Conservation (phyloP, 495 filamentous ascomycete species). For the Pseudoneurospora amorphoporcata region DNA sequence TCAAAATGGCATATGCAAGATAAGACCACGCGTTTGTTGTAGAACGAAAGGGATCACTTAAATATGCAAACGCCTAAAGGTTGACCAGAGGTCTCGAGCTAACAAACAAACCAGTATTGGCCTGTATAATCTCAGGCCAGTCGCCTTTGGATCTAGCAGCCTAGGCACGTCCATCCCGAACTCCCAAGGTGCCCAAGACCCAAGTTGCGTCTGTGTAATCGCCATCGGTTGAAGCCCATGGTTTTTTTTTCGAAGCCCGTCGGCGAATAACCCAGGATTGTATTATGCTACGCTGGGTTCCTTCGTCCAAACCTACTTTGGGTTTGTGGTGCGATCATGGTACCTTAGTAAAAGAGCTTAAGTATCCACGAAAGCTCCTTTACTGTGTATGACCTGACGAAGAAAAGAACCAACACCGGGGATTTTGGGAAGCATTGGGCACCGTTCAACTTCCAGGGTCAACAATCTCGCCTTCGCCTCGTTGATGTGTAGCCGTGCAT, state of each 20-base stretch:
- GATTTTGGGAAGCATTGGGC: not conserved
- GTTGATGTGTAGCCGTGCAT: not conserved
- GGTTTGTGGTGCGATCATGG: not conserved
- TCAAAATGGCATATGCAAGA: too few species aligned
- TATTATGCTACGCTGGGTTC: not conserved
- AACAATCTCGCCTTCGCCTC: not conserved
- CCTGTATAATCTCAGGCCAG: too few species aligned
- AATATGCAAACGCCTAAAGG: too few species aligned
- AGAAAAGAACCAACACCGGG: not conserved
- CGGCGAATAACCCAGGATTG: not conserved
- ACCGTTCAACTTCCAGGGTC: not conserved
- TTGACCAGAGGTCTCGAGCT: too few species aligned
- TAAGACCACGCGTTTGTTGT: too few species aligned
- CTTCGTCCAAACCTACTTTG: not conserved
- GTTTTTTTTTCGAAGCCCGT: not conserved
- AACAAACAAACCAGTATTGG: too few species aligned
- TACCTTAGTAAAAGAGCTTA: not conserved
- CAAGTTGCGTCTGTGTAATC: not conserved
- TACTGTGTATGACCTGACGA: not conserved
- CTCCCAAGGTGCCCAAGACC: not conserved
- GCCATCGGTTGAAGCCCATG: not conserved
- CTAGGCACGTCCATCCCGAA: not conserved
- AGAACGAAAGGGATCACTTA: too few species aligned
- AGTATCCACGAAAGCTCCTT: not conserved
- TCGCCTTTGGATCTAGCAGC: not conserved